phyloP scores from a whole-genome alignment of 2,329 filamentous ascomycete genomes.

The Sporothrix variecibatus region DNA sequence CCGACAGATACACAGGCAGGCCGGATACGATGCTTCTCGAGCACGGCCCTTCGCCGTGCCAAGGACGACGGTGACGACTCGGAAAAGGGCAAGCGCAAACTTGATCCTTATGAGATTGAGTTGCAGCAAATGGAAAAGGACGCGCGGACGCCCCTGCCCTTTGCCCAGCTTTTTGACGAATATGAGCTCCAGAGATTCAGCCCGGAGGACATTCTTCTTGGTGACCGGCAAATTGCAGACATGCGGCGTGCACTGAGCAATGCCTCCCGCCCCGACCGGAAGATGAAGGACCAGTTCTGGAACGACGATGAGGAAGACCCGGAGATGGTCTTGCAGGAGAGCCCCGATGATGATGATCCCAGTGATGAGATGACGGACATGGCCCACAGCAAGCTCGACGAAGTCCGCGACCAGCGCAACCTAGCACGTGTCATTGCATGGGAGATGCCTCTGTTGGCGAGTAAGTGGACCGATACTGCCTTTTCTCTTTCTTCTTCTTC shows the following conservation, averaged over 20 bases:
- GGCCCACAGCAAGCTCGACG: conserved; percentile 83
- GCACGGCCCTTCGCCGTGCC: conserved; percentile 17
- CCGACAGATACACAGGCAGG: not conserved
- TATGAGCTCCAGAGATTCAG: not conserved
- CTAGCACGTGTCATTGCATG: conserved; percentile 86
- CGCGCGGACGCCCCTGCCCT: not conserved
- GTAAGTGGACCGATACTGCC: conserved; percentile 54
- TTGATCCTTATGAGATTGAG: not conserved
- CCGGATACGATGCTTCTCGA: conserved; percentile 22
- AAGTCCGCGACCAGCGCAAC: conserved; percentile 84
- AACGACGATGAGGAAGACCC: conserved; percentile 52
- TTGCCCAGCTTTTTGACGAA: not conserved
- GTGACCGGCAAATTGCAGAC: conserved; percentile 1
- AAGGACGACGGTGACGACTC: not conserved
- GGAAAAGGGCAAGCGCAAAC: not conserved
- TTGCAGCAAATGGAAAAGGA: not conserved
- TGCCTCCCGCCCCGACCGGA: not conserved
- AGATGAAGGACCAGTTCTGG: conserved; percentile 49
- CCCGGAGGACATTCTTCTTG: not conserved
- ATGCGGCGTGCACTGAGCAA: not conserved
- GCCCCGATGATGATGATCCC: conserved; percentile 64
- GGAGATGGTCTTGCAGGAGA: conserved; percentile 52
- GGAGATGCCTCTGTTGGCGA: conserved; percentile 90
- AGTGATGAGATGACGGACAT: conserved; percentile 82
- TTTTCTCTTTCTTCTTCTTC: not conserved